These are phyloP conservation scores for Hordeum marinum DNA, from an alignment of 176 grass and related monocot genomes.

Conservation along the genomic window DNA sequence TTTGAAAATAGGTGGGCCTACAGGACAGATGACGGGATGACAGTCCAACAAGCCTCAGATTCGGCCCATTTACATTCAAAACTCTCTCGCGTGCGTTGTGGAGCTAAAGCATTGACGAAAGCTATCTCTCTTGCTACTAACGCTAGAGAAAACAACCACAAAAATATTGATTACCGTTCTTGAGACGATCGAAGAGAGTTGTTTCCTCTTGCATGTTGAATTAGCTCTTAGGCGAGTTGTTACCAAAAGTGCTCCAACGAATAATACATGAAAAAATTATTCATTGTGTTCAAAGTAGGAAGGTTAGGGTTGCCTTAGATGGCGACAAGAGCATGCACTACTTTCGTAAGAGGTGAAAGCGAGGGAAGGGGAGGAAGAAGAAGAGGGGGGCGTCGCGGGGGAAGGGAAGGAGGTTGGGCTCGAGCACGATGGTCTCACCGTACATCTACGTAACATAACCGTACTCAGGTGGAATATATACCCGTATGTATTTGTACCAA, in stretches of 20 bases:
- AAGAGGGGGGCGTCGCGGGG: background rate
- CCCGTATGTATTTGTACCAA: background rate
- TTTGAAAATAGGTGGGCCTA: background rate
- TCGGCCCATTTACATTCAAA: background rate
- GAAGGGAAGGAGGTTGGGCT: conserved; percentile 1
- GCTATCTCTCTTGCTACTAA: background rate
- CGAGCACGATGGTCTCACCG: conserved; percentile 21
- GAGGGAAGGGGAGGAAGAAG: conserved; percentile 46
- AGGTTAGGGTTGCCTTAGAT: too few relatives aligned
- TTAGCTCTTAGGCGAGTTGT: too few relatives aligned
- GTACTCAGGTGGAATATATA: background rate
- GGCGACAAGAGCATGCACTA: too few relatives aligned
- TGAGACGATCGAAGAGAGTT: too few relatives aligned
- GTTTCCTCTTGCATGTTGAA: too few relatives aligned
- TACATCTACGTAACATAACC: conserved; percentile 7
- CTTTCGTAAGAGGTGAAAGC: background rate
- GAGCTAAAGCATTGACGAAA: background rate
- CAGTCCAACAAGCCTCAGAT: background rate
- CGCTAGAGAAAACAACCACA: background rate
- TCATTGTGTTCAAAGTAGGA: too few relatives aligned
- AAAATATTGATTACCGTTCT: too few relatives aligned
- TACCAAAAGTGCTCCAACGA: too few relatives aligned
- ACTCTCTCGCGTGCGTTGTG: background rate
- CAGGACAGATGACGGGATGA: background rate
- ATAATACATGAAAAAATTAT: too few relatives aligned